phyloP scores from a whole-genome alignment of 148 eudicot species.

The Nyssa sinensis region DNA sequence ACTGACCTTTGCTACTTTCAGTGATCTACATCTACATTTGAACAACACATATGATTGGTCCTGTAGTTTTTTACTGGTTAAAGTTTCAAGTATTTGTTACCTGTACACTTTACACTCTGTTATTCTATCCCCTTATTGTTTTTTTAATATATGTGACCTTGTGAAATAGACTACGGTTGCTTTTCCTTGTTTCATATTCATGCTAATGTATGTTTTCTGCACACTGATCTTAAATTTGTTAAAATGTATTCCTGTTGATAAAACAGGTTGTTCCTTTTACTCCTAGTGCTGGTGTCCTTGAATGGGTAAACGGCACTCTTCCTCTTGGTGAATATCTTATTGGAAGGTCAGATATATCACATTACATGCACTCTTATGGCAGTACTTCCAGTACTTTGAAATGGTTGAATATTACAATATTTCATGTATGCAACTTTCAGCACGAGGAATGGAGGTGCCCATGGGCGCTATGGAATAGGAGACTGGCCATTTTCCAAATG shows the following conservation, averaged over 20 bases:
- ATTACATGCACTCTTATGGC: conserved; percentile 8
- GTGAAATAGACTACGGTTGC: background rate
- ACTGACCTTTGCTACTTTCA: background rate
- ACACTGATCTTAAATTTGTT: background rate
- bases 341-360: conserved; percentile 64
- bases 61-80: background rate
- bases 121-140: no score
- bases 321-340: conserved; percentile 95
- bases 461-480: conserved; percentile 88
- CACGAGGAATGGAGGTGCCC: conserved; percentile 95
- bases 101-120: background rate
- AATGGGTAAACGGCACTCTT: conserved; percentile 97
- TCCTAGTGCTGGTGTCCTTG: conserved; percentile 98
- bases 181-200: background rate
- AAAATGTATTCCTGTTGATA: background rate
- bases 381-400: background rate
- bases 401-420: conserved; percentile 2
- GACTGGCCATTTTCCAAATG: conserved; percentile 95
- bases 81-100: background rate
- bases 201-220: background rate
- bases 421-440: conserved; percentile 35
- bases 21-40: background rate
- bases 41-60: background rate
- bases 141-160: background rate
- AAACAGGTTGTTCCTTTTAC: conserved; percentile 95